These are phyloP conservation scores for Candida vartiovaarae DNA, from an alignment of 805 yeast genomes.

Conservation along the genomic window DNA sequence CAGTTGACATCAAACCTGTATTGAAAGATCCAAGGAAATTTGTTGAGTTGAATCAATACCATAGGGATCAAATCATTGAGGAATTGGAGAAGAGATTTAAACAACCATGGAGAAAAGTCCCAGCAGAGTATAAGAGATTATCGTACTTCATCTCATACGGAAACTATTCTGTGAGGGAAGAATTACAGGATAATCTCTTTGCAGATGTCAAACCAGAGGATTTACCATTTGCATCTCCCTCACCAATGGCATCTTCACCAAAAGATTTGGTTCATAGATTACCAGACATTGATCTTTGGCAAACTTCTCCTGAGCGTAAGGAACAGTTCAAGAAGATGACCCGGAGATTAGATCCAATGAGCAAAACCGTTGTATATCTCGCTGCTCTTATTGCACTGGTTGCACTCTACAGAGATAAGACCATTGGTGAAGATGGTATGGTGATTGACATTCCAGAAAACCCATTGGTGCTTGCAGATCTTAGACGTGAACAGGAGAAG, in stretches of 20 bases:
- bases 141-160: slow-evolving; percentile 63
- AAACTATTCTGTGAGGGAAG: slow-evolving; percentile 62
- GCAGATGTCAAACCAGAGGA: slow-evolving; percentile 46
- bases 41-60: slow-evolving; percentile 32
- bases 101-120: slow-evolving; percentile 48
- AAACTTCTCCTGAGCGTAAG: slow-evolving; percentile 37
- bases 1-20: slow-evolving; percentile 39
- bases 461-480: slow-evolving; percentile 32
- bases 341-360: slow-evolving; percentile 48
- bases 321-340: slow-evolving; percentile 39
- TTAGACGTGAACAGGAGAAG: slow-evolving; percentile 18
- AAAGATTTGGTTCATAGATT: slow-evolving; percentile 25
- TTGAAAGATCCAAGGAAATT: slow-evolving; percentile 30
- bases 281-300: slow-evolving; percentile 32
- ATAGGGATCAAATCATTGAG: slow-evolving; percentile 49
- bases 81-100: slow-evolving; percentile 43
- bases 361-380: slow-evolving; percentile 45
- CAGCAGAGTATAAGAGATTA: slow-evolving; percentile 43
- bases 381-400: slow-evolving; percentile 39
- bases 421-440: slow-evolving; percentile 34
- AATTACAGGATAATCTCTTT: slow-evolving; percentile 39
- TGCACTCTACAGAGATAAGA: slow-evolving; percentile 52
- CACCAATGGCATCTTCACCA: slow-evolving; percentile 10
- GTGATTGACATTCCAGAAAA: slow-evolving; percentile 32
- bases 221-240: slow-evolving; percentile 46